A percentile compares a stretch with the other conserved stretches of the same genome.
phyloP scores from a whole-genome alignment of 495 filamentous ascomycete genomes.

The Hypoxylon intermedium region DNA sequence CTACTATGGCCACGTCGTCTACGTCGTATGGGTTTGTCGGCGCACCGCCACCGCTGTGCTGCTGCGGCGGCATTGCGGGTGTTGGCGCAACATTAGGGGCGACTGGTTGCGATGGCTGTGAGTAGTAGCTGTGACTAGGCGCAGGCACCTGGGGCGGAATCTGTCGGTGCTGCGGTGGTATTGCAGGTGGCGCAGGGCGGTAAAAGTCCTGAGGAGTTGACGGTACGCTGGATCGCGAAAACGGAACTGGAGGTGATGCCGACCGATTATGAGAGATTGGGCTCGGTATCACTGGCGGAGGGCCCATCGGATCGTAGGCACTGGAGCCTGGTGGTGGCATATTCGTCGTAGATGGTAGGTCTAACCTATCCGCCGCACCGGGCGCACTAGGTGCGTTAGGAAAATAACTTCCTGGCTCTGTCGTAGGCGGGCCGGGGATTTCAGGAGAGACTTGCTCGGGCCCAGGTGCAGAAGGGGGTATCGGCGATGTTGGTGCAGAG shows the following conservation, averaged over 20 bases:
- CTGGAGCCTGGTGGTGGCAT: conserved; percentile 37
- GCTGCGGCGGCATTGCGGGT: conserved; percentile 26
- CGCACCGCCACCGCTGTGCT: conserved; percentile 13
- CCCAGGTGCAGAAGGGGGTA: conserved; percentile 39
- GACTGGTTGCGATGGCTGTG: conserved; percentile 26
- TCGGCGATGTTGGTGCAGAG: conserved; percentile 52
- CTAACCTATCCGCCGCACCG: conserved; percentile 32
- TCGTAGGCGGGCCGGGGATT: conserved; percentile 38
- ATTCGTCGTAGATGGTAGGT: conserved; percentile 35
- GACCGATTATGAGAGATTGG: conserved; percentile 42
- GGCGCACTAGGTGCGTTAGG: conserved; percentile 18
- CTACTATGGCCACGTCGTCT: conserved; percentile 77
- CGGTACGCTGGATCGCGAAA: conserved; percentile 6
- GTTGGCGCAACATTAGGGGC: conserved; percentile 7
- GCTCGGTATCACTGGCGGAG: conserved; percentile 30
- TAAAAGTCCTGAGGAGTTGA: conserved; percentile 40
- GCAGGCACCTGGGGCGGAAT: conserved; percentile 24
- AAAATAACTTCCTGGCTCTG: conserved; percentile 42
- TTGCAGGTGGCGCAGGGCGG: conserved; percentile 22
- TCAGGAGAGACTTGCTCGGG: conserved; percentile 49
- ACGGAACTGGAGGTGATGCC: conserved; percentile 17
- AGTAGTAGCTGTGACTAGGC: conserved; percentile 22
- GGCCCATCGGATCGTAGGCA: conserved; percentile 9
- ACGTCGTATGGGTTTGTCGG: conserved; percentile 32
- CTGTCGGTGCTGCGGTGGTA: conserved; percentile 25